Evolutionary conservation across 73 alveolate species (phyloP), one percentile per base, ranked within the genome.

Genomic region (Paramecium sexaurelia): DNA sequence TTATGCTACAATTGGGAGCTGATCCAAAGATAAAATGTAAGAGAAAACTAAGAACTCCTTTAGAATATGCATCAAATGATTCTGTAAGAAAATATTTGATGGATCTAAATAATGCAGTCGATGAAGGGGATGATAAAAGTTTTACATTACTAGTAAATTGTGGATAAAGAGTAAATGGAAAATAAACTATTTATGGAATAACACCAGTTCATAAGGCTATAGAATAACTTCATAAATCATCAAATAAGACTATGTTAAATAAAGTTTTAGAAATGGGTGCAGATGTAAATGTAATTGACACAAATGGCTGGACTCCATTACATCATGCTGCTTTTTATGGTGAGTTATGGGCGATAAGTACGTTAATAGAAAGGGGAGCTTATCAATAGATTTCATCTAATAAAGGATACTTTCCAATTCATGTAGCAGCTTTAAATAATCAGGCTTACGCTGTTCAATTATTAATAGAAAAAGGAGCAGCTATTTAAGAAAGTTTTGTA

Each of bases 141-240:
- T 45, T 96, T 26, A 91, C 91, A 32, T 92, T 92, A 61, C 71
- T 96, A 27, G 97, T 94, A 7, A 95, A 96, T 57, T 93, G 97
- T 26, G 98, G 97, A 10, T 91, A 96, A 10, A 55, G 82, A 45
- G 93, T 96, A 37, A 95, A 96, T 75, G 93, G 89, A 36, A 96
- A 93, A 73, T 84, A 57, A 22, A 89, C 94, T 45, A 96, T 96
- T 11, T 94, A 94, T 71, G 97, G 97, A 6, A 94, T 94, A 82
- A 97, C 97, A 10, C 98, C 98, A 5, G 95, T 96, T 39, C 98
- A 96, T 83, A 96, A 94, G 41, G 98, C 96, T 9, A 93, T 96
- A 26, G 56, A 37, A 37, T 36, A 37, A 33, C 55, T 39, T 17
- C 57, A 86, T 37, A 55, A 36, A 29, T 56, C 87, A 13, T 40